Evolutionary conservation across 2,329 filamentous ascomycete species (phyloP), one percentile per base, ranked within the genome.

Genomic region (Talaromyces sp.): DNA sequence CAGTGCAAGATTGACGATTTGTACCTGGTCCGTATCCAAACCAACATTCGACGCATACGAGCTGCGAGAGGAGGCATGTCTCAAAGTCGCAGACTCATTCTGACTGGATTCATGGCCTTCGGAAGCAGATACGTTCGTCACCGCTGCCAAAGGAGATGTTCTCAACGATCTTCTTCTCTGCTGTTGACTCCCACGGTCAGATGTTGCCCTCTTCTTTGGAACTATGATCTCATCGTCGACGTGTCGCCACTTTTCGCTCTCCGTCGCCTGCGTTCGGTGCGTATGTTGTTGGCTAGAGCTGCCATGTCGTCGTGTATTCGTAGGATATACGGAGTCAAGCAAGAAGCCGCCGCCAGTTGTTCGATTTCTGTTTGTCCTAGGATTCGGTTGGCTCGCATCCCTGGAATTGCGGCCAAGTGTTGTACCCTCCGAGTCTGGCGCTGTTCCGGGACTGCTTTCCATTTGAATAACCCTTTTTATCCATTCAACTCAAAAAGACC

Each of bases 1-100:
- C 65, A 97, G 75, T 1, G 93, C 93, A 83, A 97, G 89, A 67
- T 91, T 91, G 41, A 97, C 91, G 63, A 97, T 95, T 72, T 96
- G 89, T 3, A 88, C 84, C 7, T 92, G 88, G 67, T 97, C 92
- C 60, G 88, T 81, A 65, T 91, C 85, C 19, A 89, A 69, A 5
- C 73, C 78, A 48, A 68, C 54, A 17, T 68, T 61, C 43, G 65
- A 57, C 22, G 53, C 39, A 53, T 58, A 41, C 5, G 56, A 60
- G 53, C 51, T 41, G 53, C 37, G 25, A 59, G 56, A 36, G 62
- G 37, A 33, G 39, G 46, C 58, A 43, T 56, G 19, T 52, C 40
- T 31, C 11, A 52, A 59, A 17, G 39, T 36, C 52, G 54, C 35
- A 15, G 51, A 28, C 37, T 57, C 58, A 28, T 50, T 37, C 17